Evolutionary conservation across 202 grass and related monocot genomes (phyloP).

Genomic region (Setaria italica): DNA sequence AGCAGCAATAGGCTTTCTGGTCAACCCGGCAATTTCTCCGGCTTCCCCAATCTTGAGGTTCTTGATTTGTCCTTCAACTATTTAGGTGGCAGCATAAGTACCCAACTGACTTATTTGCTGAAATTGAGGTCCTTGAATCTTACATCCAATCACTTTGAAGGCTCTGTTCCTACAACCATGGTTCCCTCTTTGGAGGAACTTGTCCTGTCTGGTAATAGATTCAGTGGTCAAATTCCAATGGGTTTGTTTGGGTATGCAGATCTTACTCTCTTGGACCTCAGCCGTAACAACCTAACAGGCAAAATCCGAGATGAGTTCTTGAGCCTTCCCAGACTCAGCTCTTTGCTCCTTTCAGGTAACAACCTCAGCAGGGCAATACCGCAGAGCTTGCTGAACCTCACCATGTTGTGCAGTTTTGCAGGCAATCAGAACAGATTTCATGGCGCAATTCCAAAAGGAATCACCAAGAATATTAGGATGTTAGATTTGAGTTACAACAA

Average conservation of each 20-base stretch:
- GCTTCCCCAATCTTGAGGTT: constrained; percentile 43
- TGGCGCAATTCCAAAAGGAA: constrained; percentile 43
- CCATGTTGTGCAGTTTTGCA: constrained; percentile 45
- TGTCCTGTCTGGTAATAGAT: constrained; percentile 44
- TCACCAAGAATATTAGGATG: constrained; percentile 45
- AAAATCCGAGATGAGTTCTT: constrained; percentile 37
- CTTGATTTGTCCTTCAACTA: constrained; percentile 60
- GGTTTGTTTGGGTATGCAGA: constrained; percentile 33
- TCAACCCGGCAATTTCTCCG: constrained; percentile 32
- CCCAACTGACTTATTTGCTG: constrained; percentile 32
- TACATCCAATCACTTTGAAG: constrained; percentile 43
- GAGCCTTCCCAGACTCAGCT: constrained; percentile 49
- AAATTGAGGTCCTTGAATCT: constrained; percentile 63
- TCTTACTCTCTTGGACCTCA: constrained; percentile 61
- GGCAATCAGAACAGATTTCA: constrained; percentile 53
- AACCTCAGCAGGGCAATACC: constrained; percentile 43
- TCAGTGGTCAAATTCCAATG: constrained; percentile 34
- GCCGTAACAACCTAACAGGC: constrained; percentile 48
- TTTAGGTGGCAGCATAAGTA: constrained; percentile 35
- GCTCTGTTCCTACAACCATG: constrained; percentile 29
- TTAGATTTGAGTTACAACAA: constrained; percentile 68
- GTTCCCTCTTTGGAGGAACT: constrained; percentile 44
- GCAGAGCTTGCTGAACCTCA: constrained; percentile 18
- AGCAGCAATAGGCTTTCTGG: constrained; percentile 29
- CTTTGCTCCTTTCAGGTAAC: constrained; percentile 60